Evolutionary conservation across 192 early-diverging fungal species (phyloP), one percentile per base, ranked within the genome.

Genomic region (Gigaspora rosea): DNA sequence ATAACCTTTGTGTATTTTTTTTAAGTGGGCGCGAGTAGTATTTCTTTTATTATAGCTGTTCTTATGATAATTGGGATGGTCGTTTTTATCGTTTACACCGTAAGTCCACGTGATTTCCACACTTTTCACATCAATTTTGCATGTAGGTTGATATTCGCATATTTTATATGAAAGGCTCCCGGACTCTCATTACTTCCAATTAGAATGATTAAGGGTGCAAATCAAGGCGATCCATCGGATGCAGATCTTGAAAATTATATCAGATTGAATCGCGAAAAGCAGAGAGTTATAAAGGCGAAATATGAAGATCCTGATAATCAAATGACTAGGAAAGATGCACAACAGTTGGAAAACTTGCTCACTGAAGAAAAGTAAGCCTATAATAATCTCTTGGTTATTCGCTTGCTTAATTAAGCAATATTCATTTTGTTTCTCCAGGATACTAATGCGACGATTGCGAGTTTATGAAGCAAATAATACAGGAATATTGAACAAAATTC

Each of bases 1-100:
- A 18, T 15, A 8, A 66, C 2, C 18, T 22, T 66, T 66, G 18
- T 8, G 8, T 66, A 13, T 64, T 35, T 47, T 46, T 10, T 46
- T 47, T 46, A n/a, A 66, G 64, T 66, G 8, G 64, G 64, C 15
- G 64, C 41, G n/a, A 46, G n/a, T 18, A 66, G 64, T 48, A 66
- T 66, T 47, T 66, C 86, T 2, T 89, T 91, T 78, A 80, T 86
- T 12, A 67, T 85, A 0, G 87, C 85, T 10, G 78, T 84, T 47
- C 50, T 89, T 41, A 71, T 85, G 10, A 27, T 88, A 9, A 15
- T 87, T 8, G 90, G 90, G 15, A 87, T 86, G 85, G 33, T 78
- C 20, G 81, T 89, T 8, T 86, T 86, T 56, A 78, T 91, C 20
- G 79, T 74, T 18, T 91, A 91, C 62, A 88, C 88, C 12, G 86